Evolutionary conservation across 2,329 filamentous ascomycete species (phyloP).

Genomic region (Pseudogymnoascus sp.): DNA sequence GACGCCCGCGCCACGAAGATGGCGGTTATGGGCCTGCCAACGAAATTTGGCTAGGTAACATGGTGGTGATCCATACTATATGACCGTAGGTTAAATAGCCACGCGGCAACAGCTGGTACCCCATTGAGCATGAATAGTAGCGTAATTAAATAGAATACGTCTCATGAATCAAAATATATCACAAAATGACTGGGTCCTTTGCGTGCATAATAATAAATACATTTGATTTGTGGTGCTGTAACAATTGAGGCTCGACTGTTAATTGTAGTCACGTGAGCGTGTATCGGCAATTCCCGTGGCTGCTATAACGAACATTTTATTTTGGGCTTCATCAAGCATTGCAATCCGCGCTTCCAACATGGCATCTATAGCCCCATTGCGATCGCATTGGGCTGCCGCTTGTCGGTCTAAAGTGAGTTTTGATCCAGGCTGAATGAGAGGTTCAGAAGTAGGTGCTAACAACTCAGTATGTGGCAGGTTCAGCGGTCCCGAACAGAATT

Average conservation of each 20-base stretch:
- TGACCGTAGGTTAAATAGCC: conserved; percentile 7
- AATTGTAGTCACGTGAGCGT: neutral
- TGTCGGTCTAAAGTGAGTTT: conserved; percentile 1
- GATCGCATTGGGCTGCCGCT: conserved; percentile 4
- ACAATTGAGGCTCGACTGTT: neutral
- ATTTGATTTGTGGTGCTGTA: neutral
- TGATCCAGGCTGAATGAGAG: neutral
- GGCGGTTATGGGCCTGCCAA: neutral
- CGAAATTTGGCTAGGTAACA: neutral
- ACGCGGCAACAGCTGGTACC: neutral
- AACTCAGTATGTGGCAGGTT: conserved; percentile 1
- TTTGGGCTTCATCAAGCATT: neutral
- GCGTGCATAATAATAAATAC: neutral
- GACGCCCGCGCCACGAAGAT: neutral
- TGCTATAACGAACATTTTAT: conserved; percentile 9
- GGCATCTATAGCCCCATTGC: conserved; percentile 10
- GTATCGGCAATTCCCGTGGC: neutral
- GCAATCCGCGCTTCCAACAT: conserved; percentile 3
- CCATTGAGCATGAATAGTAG: conserved; percentile 1
- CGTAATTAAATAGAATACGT: conserved; percentile 1
- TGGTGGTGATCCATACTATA: conserved; percentile 5
- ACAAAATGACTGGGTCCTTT: neutral
- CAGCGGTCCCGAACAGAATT: conserved; percentile 47
- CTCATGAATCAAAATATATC: neutral
- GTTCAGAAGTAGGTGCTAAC: neutral